phyloP scores from a whole-genome alignment of 768 basidiomycete genomes.

The Pleurotus eryngii region DNA sequence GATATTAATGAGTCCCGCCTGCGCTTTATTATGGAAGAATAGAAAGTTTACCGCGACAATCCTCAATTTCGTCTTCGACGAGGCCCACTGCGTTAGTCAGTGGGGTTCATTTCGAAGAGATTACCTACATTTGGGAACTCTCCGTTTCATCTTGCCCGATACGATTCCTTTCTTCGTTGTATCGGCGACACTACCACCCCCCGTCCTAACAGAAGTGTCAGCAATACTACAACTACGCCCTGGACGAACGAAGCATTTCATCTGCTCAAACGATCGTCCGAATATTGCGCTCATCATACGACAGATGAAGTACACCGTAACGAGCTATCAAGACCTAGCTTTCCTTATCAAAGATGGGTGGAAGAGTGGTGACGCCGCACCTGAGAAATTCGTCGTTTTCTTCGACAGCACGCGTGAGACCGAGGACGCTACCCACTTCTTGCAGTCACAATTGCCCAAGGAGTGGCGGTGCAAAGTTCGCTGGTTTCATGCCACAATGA shows the following conservation, averaged over 20 bases:
- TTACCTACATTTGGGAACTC: conserved; percentile 23
- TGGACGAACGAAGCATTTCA: conserved; percentile 8
- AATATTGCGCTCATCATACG: conserved; percentile 27
- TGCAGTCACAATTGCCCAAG: conserved; percentile 11
- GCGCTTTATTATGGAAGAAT: conserved; percentile 19
- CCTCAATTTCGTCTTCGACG: conserved; percentile 31
- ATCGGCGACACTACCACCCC: conserved; percentile 30
- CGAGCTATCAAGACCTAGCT: conserved; percentile 20
- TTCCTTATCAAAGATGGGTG: conserved; percentile 19
- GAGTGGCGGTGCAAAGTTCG: conserved; percentile 12
- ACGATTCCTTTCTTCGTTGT: conserved; percentile 25
- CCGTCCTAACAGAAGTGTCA: conserved; percentile 19
- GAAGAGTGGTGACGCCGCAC: conserved; percentile 1
- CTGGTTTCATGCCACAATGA: conserved; percentile 28
- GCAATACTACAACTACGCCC: conserved; percentile 11
- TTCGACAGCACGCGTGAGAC: conserved; percentile 21
- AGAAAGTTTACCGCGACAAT: conserved; percentile 15
- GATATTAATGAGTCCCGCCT: conserved; percentile 16
- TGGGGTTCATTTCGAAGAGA: conserved; percentile 35
- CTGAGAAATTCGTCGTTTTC: conserved; percentile 21
- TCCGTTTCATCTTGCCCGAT: conserved; percentile 26
- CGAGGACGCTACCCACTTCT: conserved; percentile 8
- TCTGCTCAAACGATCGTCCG: conserved; percentile 26
- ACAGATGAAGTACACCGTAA: conserved; percentile 17
- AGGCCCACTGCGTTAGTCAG: conserved; percentile 36